phyloP scores from a whole-genome alignment of 495 filamentous ascomycete genomes.

The Viridothelium virens region DNA sequence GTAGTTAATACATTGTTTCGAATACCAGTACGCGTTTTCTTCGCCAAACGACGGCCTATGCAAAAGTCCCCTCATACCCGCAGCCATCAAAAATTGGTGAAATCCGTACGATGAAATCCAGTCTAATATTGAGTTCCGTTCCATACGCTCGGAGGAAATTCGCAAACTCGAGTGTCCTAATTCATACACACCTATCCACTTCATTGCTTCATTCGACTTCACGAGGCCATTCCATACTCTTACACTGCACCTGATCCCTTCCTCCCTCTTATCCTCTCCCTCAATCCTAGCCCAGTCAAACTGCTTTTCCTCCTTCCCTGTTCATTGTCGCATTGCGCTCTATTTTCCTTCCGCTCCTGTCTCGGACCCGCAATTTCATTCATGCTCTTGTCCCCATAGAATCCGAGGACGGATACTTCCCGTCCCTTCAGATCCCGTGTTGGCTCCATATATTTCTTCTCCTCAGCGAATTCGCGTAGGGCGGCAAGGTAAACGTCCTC shows the following conservation, averaged over 20 bases:
- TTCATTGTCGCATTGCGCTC: not conserved
- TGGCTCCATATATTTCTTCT: slow-evolving; percentile 17
- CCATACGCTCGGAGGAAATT: no score
- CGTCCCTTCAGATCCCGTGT: not conserved
- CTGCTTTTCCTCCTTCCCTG: not conserved
- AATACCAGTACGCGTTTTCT: no score
- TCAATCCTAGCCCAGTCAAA: slow-evolving; percentile 13
- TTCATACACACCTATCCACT: no score
- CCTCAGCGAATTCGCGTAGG: slow-evolving; percentile 21
- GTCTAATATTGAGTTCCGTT: no score
- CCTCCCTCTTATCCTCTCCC: slow-evolving; percentile 18
- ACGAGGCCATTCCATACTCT: not conserved
- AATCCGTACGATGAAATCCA: no score
- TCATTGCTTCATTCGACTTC: no score
- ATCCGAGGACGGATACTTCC: slow-evolving; percentile 14
- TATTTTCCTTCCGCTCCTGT: slow-evolving; percentile 6
- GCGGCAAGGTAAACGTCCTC: slow-evolving; percentile 22
- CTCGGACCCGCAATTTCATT: slow-evolving; percentile 15
- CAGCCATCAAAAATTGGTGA: no score
- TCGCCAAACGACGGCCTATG: no score
- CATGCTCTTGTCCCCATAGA: slow-evolving; percentile 19
- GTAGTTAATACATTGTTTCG: no score
- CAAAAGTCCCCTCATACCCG: no score
- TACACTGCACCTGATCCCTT: slow-evolving; percentile 3
- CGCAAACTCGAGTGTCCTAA: no score